Evolutionary conservation across 2,329 filamentous ascomycete genomes (phyloP), one percentile per base, ranked within the genome.

Genomic region (Onygenales sp.): DNA sequence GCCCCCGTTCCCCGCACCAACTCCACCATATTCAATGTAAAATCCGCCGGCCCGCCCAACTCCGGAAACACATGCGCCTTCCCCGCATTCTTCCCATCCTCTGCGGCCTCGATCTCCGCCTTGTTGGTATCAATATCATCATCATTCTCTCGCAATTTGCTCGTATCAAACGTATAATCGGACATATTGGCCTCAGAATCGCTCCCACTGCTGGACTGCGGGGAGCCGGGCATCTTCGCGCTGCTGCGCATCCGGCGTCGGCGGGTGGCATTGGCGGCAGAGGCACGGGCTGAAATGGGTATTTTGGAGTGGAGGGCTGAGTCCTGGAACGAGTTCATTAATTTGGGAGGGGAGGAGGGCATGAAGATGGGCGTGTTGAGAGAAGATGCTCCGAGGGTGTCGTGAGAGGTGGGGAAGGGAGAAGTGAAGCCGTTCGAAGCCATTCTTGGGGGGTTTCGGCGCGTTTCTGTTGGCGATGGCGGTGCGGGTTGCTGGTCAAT

Each of bases 21-120:
- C 40, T 66, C 64, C 53, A 72, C 69, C 58, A 73, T 61, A 42
- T 73, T 72, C 34, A 66, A 61, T 0, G 70, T 73, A 45, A 73
- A 73, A 55, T 73, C 70, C 14, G 70, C 66, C 3, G 70, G 70
- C 0, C 70, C 70, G 6, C 67, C 70, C 27, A 68, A 63, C 17
- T 71, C 70, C 0, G 67, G 70, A 37, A 69, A 54, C 32, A 64
- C 58, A 11, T 61, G 57, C 11, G 59, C 58, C 31, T 64, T 59
- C 7, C 64, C 60, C 33, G 47, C 11, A 33, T 62, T 51, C 8
- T 63, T 65, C 13, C 55, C 54, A 3, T 62, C 60, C 4, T 59
- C 58, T 21, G 65, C 63, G 1, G 62, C 55, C 8, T 55, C 58
- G 11, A 54, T 60, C 7, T 51, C 37, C 11, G 45, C 47, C 8